Conservation (phyloP, 192 early-diverging fungal species). For the Coemansia asiatica region DNA sequence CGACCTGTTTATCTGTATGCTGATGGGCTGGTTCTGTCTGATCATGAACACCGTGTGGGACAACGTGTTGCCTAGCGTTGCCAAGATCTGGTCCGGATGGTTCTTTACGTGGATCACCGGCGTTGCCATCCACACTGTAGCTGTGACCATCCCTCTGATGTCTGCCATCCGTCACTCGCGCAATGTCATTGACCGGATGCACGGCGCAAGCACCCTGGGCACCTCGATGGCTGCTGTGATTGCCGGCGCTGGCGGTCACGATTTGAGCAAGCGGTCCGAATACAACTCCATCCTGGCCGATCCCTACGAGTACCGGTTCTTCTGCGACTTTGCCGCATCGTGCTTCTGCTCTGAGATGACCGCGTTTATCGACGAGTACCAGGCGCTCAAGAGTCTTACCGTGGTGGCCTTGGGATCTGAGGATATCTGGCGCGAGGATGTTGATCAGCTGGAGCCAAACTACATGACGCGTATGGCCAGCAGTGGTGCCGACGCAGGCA, state of each 20-base stretch:
- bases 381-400: conserved; percentile 39
- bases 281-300: conserved; percentile 38
- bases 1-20: conserved; percentile 33
- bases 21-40: conserved; percentile 20
- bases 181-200: conserved; percentile 38
- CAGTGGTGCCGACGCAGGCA: conserved; percentile 13
- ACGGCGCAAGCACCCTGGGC: conserved; percentile 32
- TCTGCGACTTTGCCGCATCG: conserved; percentile 52
- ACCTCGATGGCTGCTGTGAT: conserved; percentile 30
- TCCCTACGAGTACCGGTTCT: conserved; percentile 47
- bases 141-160: conserved; percentile 33
- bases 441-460: conserved; percentile 31
- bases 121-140: conserved; percentile 22
- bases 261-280: conserved; percentile 34
- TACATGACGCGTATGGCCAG: conserved; percentile 33
- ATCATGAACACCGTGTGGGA: conserved; percentile 36
- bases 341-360: conserved; percentile 56
- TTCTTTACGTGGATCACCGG: conserved; percentile 42
- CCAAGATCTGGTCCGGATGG: conserved; percentile 37
- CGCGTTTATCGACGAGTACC: conserved; percentile 51
- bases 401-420: conserved; percentile 35
- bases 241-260: conserved; percentile 25
- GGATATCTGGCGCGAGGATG: conserved; percentile 41
- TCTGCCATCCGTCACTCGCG: conserved; percentile 37
- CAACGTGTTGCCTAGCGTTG: conserved; percentile 16